Base-by-base conservation (phyloP, 139 green algal genomes). In the Chlamydomonas sp. region DNA sequence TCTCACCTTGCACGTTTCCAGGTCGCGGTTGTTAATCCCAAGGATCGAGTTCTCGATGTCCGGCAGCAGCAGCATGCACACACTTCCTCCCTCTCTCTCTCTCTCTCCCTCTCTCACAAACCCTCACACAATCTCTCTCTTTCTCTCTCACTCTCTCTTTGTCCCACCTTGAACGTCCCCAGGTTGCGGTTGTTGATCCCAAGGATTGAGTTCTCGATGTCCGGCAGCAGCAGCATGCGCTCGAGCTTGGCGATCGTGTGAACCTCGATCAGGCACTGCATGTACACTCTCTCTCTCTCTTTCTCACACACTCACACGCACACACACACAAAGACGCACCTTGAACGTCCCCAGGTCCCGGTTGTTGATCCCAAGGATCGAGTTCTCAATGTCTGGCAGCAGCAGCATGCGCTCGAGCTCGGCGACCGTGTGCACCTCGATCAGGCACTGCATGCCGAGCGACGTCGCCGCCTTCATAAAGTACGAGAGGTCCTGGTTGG, bases 161-260 rank as follows among this genome's bases (percentile, higher is more conserved):
- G 57, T 16, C n/a, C 65, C 3, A 71, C 65, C 83, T 97, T 88
- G 78, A 99, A 99, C 13, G 92, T 98, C 35, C 85, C 79, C 72
- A 99, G 84, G 84, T 98, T 87, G 29, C 81, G 84, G 87, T 98
- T 98, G 85, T 99, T 99, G 84, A 99, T 98, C 68, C 95, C 95
- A 61, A 99, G 83, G 48, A 99, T 73, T 72, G 88, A 81, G 0
- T 82, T 70, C 58, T 95, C 85, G 35, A 98, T 69, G 6, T 67
- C 79, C 3, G 87, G 74, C 37, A 98, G 80, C 71, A 80, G 37
- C 58, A 98, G 80, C 70, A 98, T 85, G 26, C 95, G 87, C 68
- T 95, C 82, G 80, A 98, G 81, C 86, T 99, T 95, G 16, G 48
- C 79, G 59, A 88, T 76, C 2, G 88, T 95, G 83, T 98, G 94